Conservation (phyloP, 2,329 filamentous ascomycete genomes). For the Parascedosporium putredinis region DNA sequence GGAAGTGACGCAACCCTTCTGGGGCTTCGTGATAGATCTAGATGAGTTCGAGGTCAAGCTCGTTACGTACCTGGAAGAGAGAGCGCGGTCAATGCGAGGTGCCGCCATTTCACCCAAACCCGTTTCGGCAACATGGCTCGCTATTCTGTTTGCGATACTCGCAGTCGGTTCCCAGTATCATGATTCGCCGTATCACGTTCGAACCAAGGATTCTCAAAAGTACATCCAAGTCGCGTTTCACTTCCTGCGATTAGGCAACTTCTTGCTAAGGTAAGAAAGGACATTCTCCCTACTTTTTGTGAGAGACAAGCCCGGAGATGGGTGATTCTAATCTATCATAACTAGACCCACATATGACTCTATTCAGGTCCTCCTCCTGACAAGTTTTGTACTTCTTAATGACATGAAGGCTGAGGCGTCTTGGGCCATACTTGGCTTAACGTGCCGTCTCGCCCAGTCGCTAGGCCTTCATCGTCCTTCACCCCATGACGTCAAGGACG, state of each 20-base stretch:
- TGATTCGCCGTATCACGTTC: slow-evolving; percentile 51
- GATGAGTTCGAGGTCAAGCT: slow-evolving; percentile 54
- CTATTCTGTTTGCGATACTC: slow-evolving; percentile 54
- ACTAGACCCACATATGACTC: slow-evolving; percentile 53
- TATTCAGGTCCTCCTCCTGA: slow-evolving; percentile 52
- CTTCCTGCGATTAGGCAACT: slow-evolving; percentile 53
- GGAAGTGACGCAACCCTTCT: slow-evolving; percentile 57
- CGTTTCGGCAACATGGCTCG: slow-evolving; percentile 55
- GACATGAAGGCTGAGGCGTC: slow-evolving; percentile 62
- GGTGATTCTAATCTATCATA: too few relatives aligned
- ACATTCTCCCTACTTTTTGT: too few relatives aligned
- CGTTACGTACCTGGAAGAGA: slow-evolving; percentile 55
- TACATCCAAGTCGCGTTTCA: slow-evolving; percentile 57
- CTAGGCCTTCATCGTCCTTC: slow-evolving; percentile 47
- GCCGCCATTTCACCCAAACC: slow-evolving; percentile 34
- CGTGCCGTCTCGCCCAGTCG: slow-evolving; percentile 55
- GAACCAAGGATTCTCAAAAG: slow-evolving; percentile 48
- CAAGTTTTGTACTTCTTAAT: slow-evolving; percentile 53
- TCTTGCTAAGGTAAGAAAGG: slow-evolving; percentile 46
- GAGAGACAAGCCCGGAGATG: too few relatives aligned
- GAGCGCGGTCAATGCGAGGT: slow-evolving; percentile 43
- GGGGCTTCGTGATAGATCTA: slow-evolving; percentile 57
- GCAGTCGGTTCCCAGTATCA: slow-evolving; percentile 58
- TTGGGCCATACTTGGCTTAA: slow-evolving; percentile 54
- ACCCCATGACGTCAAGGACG: slow-evolving; percentile 25